These are phyloP conservation scores for Salix viminalis DNA, from an alignment of 345 rosid species.

Conservation along the genomic window DNA sequence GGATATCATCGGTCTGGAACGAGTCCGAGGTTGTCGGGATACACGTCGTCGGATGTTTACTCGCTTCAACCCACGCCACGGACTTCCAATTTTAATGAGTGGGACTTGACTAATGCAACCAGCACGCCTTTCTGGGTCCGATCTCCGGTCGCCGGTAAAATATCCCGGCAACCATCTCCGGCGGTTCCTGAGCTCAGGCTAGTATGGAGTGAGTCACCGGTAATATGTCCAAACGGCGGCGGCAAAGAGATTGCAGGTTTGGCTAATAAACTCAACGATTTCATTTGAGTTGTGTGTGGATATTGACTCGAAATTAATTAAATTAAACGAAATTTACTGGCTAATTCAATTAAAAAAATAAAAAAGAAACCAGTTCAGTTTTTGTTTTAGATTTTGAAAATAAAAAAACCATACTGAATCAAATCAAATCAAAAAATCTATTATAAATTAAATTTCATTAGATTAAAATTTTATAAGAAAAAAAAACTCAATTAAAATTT, in stretches of 20 bases:
- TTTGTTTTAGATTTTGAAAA: no score
- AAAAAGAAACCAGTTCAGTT: no score
- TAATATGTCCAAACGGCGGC: constrained; percentile 19
- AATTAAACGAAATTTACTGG: no score
- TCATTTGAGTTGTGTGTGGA: no score
- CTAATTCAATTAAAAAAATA: no score
- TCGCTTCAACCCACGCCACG: constrained; percentile 55
- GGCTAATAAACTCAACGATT: not conserved
- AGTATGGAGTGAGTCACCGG: constrained; percentile 33
- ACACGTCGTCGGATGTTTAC: constrained; percentile 76
- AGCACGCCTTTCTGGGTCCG: constrained; percentile 36
- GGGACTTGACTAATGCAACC: constrained; percentile 26
- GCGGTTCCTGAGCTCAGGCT: constrained; percentile 24
- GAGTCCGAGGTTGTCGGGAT: constrained; percentile 58
- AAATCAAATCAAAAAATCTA: no score
- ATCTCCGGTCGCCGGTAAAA: constrained; percentile 41
- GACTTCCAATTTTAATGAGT: constrained; percentile 48
- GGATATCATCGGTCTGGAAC: constrained; percentile 48
- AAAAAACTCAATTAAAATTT: no score
- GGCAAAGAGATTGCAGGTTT: constrained; percentile 21
- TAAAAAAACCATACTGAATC: no score
- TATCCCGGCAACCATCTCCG: constrained; percentile 40
- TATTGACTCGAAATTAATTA: no score
- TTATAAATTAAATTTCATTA: no score
- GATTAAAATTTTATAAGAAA: no score